These are phyloP conservation scores for Ceratocystis cacaofunesta DNA, from an alignment of 2,329 filamentous ascomycete genomes.

Conservation along the genomic window DNA sequence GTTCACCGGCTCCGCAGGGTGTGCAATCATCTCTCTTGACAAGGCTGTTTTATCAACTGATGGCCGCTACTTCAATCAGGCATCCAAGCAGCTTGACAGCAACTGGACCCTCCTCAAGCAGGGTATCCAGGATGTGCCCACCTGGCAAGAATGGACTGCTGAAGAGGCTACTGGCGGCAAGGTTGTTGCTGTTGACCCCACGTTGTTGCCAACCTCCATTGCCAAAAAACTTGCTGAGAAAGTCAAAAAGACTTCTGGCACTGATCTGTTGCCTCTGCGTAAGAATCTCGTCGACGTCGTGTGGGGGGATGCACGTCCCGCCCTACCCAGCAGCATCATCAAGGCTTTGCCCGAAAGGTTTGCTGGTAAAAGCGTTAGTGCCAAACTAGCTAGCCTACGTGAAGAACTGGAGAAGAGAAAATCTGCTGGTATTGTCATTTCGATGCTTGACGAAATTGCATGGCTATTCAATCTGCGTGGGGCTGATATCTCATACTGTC, in stretches of 20 bases:
- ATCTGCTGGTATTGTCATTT: slow-evolving; percentile 72
- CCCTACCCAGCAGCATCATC: slow-evolving; percentile 60
- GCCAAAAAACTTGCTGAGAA: slow-evolving; percentile 64
- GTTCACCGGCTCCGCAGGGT: slow-evolving; percentile 89
- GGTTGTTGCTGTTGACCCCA: slow-evolving; percentile 78
- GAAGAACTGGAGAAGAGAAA: slow-evolving; percentile 87
- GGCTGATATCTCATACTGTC: slow-evolving; percentile 92
- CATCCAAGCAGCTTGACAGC: slow-evolving; percentile 70
- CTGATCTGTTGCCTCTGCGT: slow-evolving; percentile 56
- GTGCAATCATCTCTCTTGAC: slow-evolving; percentile 70
- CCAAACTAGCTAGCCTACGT: slow-evolving; percentile 75
- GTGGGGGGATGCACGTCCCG: slow-evolving; percentile 64
- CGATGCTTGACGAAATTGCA: slow-evolving; percentile 89
- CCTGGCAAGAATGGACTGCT: slow-evolving; percentile 92
- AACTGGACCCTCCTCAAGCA: slow-evolving; percentile 92
- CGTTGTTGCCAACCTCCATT: slow-evolving; percentile 55
- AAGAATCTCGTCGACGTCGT: slow-evolving; percentile 81
- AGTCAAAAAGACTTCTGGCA: slow-evolving; percentile 73
- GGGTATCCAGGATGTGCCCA: slow-evolving; percentile 82
- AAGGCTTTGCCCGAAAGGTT: slow-evolving; percentile 57
- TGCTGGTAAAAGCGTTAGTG: slow-evolving; percentile 65
- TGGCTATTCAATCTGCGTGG: slow-evolving; percentile 98
- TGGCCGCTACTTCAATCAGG: slow-evolving; percentile 96
- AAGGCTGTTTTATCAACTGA: slow-evolving; percentile 88
- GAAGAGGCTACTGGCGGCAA: slow-evolving; percentile 79